A percentile compares a stretch with the other conserved stretches of the same genome.
Conservation (phyloP, 2,329 filamentous ascomycete species). For the Pyricularia sp. region DNA sequence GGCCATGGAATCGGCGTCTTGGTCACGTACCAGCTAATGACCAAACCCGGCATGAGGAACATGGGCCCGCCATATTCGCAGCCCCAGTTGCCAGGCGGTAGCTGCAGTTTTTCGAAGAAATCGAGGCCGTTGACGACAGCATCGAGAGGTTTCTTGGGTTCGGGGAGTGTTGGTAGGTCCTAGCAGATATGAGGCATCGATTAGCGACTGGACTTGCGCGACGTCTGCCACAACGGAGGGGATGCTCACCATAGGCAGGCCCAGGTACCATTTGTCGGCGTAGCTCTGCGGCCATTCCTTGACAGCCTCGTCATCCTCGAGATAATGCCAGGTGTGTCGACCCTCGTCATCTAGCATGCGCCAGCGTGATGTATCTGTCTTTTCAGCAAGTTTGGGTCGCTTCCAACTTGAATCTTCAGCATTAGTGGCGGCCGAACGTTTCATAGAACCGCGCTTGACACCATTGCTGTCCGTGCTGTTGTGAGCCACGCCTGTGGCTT, state of each 20-base stretch:
- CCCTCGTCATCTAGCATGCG: slow-evolving; percentile 71
- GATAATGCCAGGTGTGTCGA: slow-evolving; percentile 87
- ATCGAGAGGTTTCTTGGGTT: slow-evolving; percentile 59
- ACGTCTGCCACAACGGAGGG: not conserved
- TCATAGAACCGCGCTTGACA: slow-evolving; percentile 17
- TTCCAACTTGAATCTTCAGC: slow-evolving; percentile 11
- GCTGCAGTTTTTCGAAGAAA: slow-evolving; percentile 83
- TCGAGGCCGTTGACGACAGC: slow-evolving; percentile 69
- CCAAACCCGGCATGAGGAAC: slow-evolving; percentile 79
- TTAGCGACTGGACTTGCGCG: not conserved
- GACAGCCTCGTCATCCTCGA: slow-evolving; percentile 57
- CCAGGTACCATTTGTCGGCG: slow-evolving; percentile 84
- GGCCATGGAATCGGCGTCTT: slow-evolving; percentile 72
- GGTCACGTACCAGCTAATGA: slow-evolving; percentile 80
- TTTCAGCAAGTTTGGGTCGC: slow-evolving; percentile 17
- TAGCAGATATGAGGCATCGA: slow-evolving; percentile 20
- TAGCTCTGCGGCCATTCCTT: slow-evolving; percentile 72
- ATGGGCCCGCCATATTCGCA: slow-evolving; percentile 97
- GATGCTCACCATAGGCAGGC: slow-evolving; percentile 55
- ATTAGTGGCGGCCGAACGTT: slow-evolving; percentile 27
- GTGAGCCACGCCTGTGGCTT: slow-evolving; percentile 3
- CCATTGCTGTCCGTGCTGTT: slow-evolving; percentile 20
- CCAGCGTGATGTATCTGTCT: slow-evolving; percentile 76
- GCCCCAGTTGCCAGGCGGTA: slow-evolving; percentile 83
- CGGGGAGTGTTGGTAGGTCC: slow-evolving; percentile 60